A percentile compares a stretch with the other conserved stretches of the same genome.
phyloP scores from a whole-genome alignment of 1,284 basidiomycete genomes.

The Crepidotus sp. region DNA sequence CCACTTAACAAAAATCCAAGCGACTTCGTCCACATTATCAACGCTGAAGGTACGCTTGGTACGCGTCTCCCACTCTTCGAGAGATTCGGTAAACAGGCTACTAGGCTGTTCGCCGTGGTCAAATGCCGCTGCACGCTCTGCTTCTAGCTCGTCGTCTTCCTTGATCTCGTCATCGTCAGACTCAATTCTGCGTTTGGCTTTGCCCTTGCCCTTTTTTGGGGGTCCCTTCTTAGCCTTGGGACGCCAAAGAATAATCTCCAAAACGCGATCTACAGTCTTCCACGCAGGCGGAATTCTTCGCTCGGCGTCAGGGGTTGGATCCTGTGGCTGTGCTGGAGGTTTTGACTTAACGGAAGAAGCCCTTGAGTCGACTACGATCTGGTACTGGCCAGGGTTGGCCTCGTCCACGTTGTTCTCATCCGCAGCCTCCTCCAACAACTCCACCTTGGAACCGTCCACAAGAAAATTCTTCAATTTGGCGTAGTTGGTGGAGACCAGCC shows the following conservation, averaged over 20 bases:
- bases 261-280: conserved; percentile 74
- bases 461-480: conserved; percentile 74
- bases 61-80: conserved; percentile 52
- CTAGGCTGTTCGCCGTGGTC: conserved; percentile 52
- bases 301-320: conserved; percentile 52
- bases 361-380: conserved; percentile 26
- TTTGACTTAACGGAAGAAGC: conserved; percentile 26
- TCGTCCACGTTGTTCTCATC: conserved; percentile 27
- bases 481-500: conserved; percentile 59
- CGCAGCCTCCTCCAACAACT: conserved; percentile 44
- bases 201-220: conserved; percentile 23
- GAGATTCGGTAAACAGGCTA: conserved; percentile 39
- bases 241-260: conserved; percentile 65
- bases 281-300: conserved; percentile 60
- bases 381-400: conserved; percentile 23
- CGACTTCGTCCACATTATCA: conserved; percentile 49
- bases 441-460: conserved; percentile 56
- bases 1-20: conserved; percentile 88
- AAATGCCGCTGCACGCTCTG: conserved; percentile 34
- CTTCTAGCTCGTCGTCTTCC: conserved; percentile 27
- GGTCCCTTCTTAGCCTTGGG: conserved; percentile 22
- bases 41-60: conserved; percentile 36
- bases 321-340: conserved; percentile 23
- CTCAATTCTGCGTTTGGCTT: conserved; percentile 20
- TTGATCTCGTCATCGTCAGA: conserved; percentile 27